phyloP scores from a whole-genome alignment of 176 grass and related monocot species.

The Rhynchospora tenuis region DNA sequence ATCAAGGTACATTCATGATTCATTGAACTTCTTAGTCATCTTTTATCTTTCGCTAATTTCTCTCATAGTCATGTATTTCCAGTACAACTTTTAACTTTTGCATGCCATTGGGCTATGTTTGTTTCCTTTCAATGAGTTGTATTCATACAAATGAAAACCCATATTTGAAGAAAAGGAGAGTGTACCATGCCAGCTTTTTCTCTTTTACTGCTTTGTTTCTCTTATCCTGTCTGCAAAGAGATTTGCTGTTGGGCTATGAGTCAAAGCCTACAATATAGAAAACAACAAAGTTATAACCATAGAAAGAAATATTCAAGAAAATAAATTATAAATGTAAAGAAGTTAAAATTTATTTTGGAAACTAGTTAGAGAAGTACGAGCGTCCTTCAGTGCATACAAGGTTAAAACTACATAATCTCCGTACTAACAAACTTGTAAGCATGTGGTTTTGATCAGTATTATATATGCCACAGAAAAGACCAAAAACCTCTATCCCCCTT shows the following conservation, averaged over 20 bases:
- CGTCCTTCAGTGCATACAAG: neutral
- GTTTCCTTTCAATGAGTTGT: slow-evolving; percentile 17
- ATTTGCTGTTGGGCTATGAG: slow-evolving; percentile 20
- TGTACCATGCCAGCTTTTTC: slow-evolving; percentile 33
- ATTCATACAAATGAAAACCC: slow-evolving; percentile 13
- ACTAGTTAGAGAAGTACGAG: neutral
- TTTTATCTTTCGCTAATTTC: slow-evolving; percentile 12
- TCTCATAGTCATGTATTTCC: slow-evolving; percentile 1
- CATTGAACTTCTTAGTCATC: neutral
- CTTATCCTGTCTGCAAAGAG: slow-evolving; percentile 3
- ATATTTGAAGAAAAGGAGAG: slow-evolving; percentile 28
- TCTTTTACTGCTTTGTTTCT: slow-evolving; percentile 29
- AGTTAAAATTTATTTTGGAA: neutral
- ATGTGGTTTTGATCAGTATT: slow-evolving; percentile 26
- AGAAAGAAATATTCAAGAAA: neutral
- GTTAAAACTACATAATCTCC: neutral
- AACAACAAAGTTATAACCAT: neutral
- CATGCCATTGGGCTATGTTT: slow-evolving; percentile 31
- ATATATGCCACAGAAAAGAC: slow-evolving; percentile 58
- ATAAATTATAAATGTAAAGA: neutral
- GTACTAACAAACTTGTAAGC: neutral
- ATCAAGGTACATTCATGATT: slow-evolving; percentile 45
- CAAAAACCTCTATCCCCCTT: slow-evolving; percentile 61
- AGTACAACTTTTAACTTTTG: slow-evolving; percentile 24
- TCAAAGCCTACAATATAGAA: slow-evolving; percentile 19